Evolutionary conservation across 1,284 basidiomycete genomes (phyloP).

Genomic region (Cryptococcus neoformans): DNA sequence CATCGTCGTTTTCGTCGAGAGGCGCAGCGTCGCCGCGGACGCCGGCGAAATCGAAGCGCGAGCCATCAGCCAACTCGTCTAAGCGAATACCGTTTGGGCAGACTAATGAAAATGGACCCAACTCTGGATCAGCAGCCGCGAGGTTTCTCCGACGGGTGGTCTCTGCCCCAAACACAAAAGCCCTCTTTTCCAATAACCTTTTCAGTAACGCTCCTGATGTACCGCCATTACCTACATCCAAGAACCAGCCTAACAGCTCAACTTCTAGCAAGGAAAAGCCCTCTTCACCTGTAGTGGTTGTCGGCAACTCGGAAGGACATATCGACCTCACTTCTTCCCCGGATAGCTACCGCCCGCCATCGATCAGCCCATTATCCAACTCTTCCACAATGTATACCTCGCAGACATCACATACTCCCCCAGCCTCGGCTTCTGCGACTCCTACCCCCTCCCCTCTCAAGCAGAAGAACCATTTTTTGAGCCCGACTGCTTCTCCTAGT

Average conservation of each 20-base stretch:
- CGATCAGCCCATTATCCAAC: too few relatives aligned
- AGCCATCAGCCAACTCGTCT: background rate
- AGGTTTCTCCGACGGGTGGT: constrained; percentile 92
- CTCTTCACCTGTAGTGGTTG: constrained; percentile 18
- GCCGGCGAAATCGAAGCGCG: constrained; percentile 6
- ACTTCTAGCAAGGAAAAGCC: constrained; percentile 8
- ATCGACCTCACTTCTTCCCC: constrained; percentile 20
- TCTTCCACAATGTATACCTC: background rate
- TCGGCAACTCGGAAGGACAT: constrained; percentile 4
- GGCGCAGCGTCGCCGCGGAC: constrained; percentile 19
- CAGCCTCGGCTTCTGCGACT: constrained; percentile 1
- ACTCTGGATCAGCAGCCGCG: constrained; percentile 54
- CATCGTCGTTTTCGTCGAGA: constrained; percentile 18
- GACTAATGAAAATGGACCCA: background rate
- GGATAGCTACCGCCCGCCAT: too few relatives aligned
- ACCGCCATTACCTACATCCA: constrained; percentile 28
- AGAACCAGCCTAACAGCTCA: too few relatives aligned
- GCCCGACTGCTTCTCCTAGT: background rate
- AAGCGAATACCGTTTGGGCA: background rate
- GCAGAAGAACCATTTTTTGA: background rate
- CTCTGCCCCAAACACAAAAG: constrained; percentile 94
- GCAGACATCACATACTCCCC: constrained; percentile 5
- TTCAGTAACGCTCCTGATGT: constrained; percentile 27
- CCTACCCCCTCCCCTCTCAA: constrained; percentile 2
- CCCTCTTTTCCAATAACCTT: constrained; percentile 60